These are phyloP conservation scores for Colletotrichum liaoningense DNA, from an alignment of 2,329 filamentous ascomycete genomes.

Conservation along the genomic window DNA sequence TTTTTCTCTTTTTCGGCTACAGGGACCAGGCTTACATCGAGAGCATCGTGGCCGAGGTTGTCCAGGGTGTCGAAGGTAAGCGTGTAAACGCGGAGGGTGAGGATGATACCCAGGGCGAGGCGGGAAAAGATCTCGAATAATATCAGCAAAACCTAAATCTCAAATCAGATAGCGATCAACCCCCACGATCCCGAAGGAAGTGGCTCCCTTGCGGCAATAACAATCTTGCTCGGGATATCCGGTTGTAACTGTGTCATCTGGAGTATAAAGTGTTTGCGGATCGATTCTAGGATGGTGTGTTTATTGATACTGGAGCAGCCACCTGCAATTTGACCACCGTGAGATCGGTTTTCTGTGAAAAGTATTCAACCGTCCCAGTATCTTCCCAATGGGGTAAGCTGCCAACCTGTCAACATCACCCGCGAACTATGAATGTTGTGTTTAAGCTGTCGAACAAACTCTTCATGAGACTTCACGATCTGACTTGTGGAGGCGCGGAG, in stretches of 20 bases:
- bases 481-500: constrained; percentile 8
- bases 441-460: neutral
- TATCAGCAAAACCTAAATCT: constrained; percentile 1
- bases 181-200: constrained; percentile 1
- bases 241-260: constrained; percentile 18
- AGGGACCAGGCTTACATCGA: constrained; percentile 83
- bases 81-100: constrained; percentile 79
- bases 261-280: neutral
- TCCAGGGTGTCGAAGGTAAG: constrained; percentile 78
- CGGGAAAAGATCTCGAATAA: constrained; percentile 5
- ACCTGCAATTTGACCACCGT: neutral
- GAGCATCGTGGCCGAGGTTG: constrained; percentile 80
- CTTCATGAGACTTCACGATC: neutral
- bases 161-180: constrained; percentile 9
- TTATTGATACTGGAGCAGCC: neutral
- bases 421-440: neutral
- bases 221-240: neutral
- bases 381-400: neutral
- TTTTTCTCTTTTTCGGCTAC: constrained; percentile 38
- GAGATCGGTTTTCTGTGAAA: neutral
- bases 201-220: constrained; percentile 9
- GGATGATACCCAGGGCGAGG: constrained; percentile 57
- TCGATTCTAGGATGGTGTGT: neutral
- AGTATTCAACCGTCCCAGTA: neutral
- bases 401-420: neutral